phyloP scores from a whole-genome alignment of 306 rosid species.

The Amphicarpaea edgeworthii region DNA sequence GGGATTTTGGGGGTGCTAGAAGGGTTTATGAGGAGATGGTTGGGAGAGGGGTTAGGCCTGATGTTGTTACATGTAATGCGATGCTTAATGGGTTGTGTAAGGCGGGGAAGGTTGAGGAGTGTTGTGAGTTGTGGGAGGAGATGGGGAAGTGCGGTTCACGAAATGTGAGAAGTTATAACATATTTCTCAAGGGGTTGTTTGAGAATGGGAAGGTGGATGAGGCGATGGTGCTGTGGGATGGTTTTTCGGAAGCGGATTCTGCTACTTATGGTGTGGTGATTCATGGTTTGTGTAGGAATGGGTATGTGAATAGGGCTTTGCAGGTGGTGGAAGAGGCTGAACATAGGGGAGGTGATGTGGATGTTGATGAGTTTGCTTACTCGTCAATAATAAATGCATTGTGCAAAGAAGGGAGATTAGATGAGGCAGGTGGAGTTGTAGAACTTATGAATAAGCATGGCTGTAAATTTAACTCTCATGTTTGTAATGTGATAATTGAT shows the following conservation, averaged over 20 bases:
- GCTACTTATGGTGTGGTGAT: slow-evolving; percentile 70
- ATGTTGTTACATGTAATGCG: slow-evolving; percentile 69
- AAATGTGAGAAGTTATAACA: slow-evolving; percentile 74
- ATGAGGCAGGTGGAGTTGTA: slow-evolving; percentile 63
- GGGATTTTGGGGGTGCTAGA: slow-evolving; percentile 70
- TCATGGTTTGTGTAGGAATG: slow-evolving; percentile 86
- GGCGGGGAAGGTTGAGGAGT: slow-evolving; percentile 59
- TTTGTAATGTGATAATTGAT: slow-evolving; percentile 76
- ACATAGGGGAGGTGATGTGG: slow-evolving; percentile 55
- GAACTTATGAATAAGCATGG: slow-evolving; percentile 63
- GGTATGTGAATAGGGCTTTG: slow-evolving; percentile 72
- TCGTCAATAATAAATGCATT: slow-evolving; percentile 70
- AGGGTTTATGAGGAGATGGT: slow-evolving; percentile 68
- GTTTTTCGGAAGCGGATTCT: slow-evolving; percentile 64
- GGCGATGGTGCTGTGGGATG: slow-evolving; percentile 63
- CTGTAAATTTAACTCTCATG: slow-evolving; percentile 61
- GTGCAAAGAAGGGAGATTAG: slow-evolving; percentile 74
- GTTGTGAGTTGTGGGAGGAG: slow-evolving; percentile 57
- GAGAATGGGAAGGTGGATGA: slow-evolving; percentile 61
- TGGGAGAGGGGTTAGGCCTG: slow-evolving; percentile 63
- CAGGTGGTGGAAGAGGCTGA: slow-evolving; percentile 66
- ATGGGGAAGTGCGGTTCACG: slow-evolving; percentile 65
- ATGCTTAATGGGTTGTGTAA: slow-evolving; percentile 73
- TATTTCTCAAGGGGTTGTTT: slow-evolving; percentile 75
- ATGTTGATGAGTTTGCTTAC: slow-evolving; percentile 73